Conservation (phyloP, 495 filamentous ascomycete genomes). For the Tricharina praecox region DNA sequence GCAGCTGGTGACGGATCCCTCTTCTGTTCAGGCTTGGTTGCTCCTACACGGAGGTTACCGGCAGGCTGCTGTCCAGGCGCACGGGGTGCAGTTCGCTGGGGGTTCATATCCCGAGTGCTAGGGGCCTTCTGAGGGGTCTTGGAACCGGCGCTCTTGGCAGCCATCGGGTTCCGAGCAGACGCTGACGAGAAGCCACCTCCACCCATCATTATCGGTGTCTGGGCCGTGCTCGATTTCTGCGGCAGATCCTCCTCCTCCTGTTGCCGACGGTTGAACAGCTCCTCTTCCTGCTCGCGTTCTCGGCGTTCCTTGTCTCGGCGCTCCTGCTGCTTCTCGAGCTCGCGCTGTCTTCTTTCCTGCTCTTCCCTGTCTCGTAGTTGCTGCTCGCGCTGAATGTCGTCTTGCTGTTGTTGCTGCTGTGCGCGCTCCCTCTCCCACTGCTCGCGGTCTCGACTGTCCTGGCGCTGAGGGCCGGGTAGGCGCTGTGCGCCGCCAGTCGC, state of each 20-base stretch:
- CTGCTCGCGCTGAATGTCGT: conserved; percentile 21
- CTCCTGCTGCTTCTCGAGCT: conserved; percentile 27
- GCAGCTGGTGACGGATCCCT: conserved; percentile 21
- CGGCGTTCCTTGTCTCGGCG: conserved; percentile 37
- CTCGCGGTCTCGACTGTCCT: conserved; percentile 36
- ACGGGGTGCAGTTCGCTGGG: conserved; percentile 34
- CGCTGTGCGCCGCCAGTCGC: conserved; percentile 39
- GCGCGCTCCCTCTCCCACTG: conserved; percentile 35
- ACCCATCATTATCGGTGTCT: conserved; percentile 36
- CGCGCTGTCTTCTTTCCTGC: conserved; percentile 27
- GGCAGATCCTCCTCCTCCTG: conserved; percentile 23
- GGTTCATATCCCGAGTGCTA: conserved; percentile 18
- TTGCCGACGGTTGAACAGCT: conserved; percentile 13
- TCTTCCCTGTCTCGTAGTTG: conserved; percentile 28
- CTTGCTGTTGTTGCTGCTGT: conserved; percentile 36
- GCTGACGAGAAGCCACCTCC: conserved; percentile 38
- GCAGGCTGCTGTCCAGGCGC: conserved; percentile 34
- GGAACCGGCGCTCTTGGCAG: conserved; percentile 38
- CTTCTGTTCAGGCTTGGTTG: conserved; percentile 13
- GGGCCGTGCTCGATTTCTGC: conserved; percentile 16
- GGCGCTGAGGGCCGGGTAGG: conserved; percentile 57
- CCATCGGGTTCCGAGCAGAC: conserved; percentile 49
- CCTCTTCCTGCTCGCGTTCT: conserved; percentile 24
- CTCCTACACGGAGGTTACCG: conserved; percentile 10
- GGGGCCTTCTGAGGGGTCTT: conserved; percentile 16